Base-by-base conservation (phyloP, 2,329 filamentous ascomycete genomes). In the Aspergillus uvarum region DNA sequence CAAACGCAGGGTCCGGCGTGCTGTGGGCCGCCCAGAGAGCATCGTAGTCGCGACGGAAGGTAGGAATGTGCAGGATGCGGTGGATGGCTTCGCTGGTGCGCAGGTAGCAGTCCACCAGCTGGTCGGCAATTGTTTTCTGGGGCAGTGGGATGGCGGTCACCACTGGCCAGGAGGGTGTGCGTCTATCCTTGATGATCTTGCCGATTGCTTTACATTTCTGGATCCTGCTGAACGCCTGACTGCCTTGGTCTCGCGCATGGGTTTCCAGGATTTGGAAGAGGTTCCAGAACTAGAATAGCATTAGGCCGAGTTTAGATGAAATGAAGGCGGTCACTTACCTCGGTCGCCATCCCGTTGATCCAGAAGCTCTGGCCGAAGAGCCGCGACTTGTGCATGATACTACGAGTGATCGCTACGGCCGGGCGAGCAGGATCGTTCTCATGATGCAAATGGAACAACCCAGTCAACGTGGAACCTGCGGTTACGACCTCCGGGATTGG, bases 331-430 rank as follows among this genome's bases (percentile, higher is more conserved):
- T n/a, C 26, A 47, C 78, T 68, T 66, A 85, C 82, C 49, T 83
- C 63, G 0, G 74, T 65, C 11, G 82, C 69, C 2, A 51, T 29
- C 5, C 76, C 76, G 60, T 81, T 83, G n/a, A 85, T 77, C 81
- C 82, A 84, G 65, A 85, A 82, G 54, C 80, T 83, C 56, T 81
- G 79, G 0, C 85, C 85, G 65, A 86, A 84, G 1, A 86, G 67
- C 0, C 84, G 78, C 0, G 80, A 81, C 66, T 87, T 88, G 62
- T 72, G 82, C 21, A 79, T 76, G 8, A 84, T 71, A n/a, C 77
- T 78, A 7, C 79, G 79, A 1, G 71, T 73, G 0, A 80, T 74
- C 0, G 68, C 66, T 0, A 70, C 51, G 4, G 68, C 66, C 24
- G 65, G 71, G 29, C 32, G 1, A 16, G 32, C 11, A 16, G 5